A percentile compares a stretch with the other conserved stretches of the same genome.
These are phyloP conservation scores for Avena sativa DNA, from an alignment of 176 grass and related monocot genomes.

Conservation along the genomic window DNA sequence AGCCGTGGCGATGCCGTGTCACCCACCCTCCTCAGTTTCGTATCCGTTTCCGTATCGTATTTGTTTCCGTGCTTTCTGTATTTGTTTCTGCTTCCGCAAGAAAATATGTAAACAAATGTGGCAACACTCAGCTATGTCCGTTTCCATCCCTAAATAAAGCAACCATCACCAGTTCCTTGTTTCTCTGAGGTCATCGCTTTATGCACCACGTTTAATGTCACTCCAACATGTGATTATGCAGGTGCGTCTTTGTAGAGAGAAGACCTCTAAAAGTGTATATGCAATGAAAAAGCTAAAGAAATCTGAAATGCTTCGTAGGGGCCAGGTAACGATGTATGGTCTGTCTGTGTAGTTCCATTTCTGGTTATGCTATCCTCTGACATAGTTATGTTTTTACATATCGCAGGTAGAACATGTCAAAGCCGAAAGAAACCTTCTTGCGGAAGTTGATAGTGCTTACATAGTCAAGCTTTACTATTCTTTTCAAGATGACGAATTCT, in stretches of 20 bases:
- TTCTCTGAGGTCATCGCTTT: conserved; percentile 5
- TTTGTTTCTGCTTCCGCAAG: too few species aligned
- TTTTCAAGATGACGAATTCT: conserved; percentile 95
- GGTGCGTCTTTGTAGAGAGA: conserved; percentile 98
- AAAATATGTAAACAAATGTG: too few species aligned
- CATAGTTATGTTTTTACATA: conserved; percentile 10
- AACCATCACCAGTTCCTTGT: conserved; percentile 19
- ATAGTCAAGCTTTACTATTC: conserved; percentile 98
- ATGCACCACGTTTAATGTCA: conserved; percentile 11
- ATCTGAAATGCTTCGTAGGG: conserved; percentile 99
- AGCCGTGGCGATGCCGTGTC: too few species aligned
- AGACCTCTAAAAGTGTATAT: conserved; percentile 79
- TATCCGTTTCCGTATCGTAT: too few species aligned
- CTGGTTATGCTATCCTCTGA: conserved; percentile 31
- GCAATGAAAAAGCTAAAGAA: conserved; percentile 99
- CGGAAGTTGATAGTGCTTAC: conserved; percentile 94
- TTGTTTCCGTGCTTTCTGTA: too few species aligned
- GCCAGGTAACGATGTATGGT: conserved; percentile 78
- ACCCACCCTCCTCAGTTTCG: too few species aligned
- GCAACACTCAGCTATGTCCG: too few species aligned
- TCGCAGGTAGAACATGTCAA: conserved; percentile 97
- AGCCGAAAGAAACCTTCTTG: conserved; percentile 99
- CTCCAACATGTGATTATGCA: conserved; percentile 53
- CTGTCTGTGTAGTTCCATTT: conserved; percentile 36
- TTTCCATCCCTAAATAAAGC: not conserved